Base-by-base conservation (phyloP, 495 filamentous ascomycete genomes). In the Penicillium odoratum region DNA sequence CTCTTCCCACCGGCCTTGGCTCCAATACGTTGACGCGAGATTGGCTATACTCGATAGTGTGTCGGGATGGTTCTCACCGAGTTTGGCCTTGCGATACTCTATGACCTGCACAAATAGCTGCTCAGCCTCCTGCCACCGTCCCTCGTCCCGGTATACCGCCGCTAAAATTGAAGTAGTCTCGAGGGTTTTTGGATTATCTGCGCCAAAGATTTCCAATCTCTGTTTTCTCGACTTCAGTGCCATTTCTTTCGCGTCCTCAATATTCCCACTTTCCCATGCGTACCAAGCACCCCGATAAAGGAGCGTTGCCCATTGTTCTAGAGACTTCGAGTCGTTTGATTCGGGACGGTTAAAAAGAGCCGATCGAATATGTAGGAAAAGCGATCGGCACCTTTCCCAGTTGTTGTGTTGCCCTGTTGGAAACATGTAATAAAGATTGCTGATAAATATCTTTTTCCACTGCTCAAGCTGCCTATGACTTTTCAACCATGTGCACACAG, bases 351-450 rank as follows among this genome's bases (percentile, higher is more conserved):
- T 44, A 21, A 44, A 45, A 25, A 56, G 43, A 31, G 63, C 58
- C 30, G 55, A 45, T 54, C 60, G 48, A 2, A 51, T 60, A 61
- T 74, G 69, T 34, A 65, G 45, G 57, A 72, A 69, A 21, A 71
- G 61, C 34, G 31, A 16, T 51, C 64, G 57, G 56, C 66, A 72
- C 47, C 18, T 50, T 51, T 16, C 50, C 71, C 68, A 74, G 51
- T 69, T 71, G 42, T 70, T 48, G 51, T 61, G 62, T 15, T 62
- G 49, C 60, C 74, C 78, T 7, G 60, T 75, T 21, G 77, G 78
- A 61, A 79, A 71, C 47, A 57, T 66, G 43, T 40, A 34, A 34
- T 50, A 61, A 47, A 81, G 69, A 13, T 64, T 74, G 25, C 62
- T 67, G 53, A 72, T 71, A 62, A 64, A 80, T 46, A 66, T 59